Evolutionary conservation across 495 filamentous ascomycete species (phyloP).

Genomic region (Neurospora tetraspora): DNA sequence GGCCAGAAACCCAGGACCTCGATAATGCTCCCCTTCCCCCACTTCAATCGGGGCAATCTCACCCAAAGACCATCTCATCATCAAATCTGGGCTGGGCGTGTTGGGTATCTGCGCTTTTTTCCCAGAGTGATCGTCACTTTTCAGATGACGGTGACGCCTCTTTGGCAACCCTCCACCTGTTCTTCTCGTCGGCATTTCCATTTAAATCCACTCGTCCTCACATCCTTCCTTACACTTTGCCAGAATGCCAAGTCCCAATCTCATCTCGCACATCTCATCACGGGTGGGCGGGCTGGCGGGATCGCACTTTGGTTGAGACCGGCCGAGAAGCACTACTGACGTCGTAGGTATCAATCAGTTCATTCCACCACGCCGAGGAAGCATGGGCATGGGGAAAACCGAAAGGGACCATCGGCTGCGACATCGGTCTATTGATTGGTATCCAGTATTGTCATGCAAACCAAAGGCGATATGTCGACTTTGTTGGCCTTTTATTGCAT

Average conservation of each 20-base stretch:
- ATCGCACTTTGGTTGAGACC: background rate
- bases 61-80: background rate
- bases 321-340: background rate
- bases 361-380: background rate
- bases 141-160: background rate
- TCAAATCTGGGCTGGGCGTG: background rate
- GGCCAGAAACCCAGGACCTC: too few species aligned
- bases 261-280: background rate
- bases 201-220: background rate
- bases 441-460: background rate
- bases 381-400: background rate
- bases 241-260: background rate
- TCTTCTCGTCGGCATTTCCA: background rate
- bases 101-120: background rate
- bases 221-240: background rate
- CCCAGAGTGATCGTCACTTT: background rate
- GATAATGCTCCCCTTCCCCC: too few species aligned
- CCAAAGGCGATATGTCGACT: background rate
- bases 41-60: background rate
- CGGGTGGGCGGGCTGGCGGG: background rate
- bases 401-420: background rate
- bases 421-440: background rate
- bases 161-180: background rate
- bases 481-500: background rate
- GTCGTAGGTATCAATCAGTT: background rate